Evolutionary conservation across 1,284 basidiomycete species (phyloP).

Genomic region (Austropuccinia psidii): DNA sequence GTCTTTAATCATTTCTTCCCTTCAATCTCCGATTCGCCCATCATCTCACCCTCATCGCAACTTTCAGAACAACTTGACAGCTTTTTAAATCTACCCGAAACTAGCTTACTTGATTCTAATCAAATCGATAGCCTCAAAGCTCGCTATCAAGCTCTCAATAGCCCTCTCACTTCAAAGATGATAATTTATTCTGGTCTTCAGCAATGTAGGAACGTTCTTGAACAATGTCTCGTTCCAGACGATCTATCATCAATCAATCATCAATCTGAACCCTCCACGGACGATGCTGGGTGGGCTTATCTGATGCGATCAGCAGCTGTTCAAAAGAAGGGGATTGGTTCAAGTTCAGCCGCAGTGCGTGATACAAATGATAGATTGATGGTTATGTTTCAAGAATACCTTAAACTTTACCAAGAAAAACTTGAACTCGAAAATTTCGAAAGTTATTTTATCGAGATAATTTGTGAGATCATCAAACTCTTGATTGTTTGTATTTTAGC

Average conservation of each 20-base stretch:
- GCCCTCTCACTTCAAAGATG: constrained; percentile 14
- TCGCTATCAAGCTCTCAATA: constrained; percentile 18
- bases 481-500: constrained; percentile 1
- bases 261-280: too few relatives aligned
- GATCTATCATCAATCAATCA: background rate
- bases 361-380: constrained; percentile 2
- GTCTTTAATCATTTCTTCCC: constrained; percentile 19
- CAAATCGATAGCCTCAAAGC: constrained; percentile 31
- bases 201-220: constrained; percentile 19
- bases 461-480: constrained; percentile 34
- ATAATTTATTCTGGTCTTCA: constrained; percentile 19
- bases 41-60: constrained; percentile 5
- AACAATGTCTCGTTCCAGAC: constrained; percentile 19
- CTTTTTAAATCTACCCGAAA: constrained; percentile 1
- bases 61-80: background rate
- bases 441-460: constrained; percentile 14
- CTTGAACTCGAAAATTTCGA: background rate
- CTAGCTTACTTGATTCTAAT: constrained; percentile 7
- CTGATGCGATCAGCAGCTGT: constrained; percentile 6
- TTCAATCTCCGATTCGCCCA: background rate
- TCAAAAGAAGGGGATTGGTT: constrained; percentile 3
- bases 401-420: constrained; percentile 5
- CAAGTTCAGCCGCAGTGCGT: background rate
- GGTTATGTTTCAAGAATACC: constrained; percentile 27
- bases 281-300: constrained; percentile 9